Conservation (phyloP, 2,329 filamentous ascomycete genomes). For the Cercospora sp. region DNA sequence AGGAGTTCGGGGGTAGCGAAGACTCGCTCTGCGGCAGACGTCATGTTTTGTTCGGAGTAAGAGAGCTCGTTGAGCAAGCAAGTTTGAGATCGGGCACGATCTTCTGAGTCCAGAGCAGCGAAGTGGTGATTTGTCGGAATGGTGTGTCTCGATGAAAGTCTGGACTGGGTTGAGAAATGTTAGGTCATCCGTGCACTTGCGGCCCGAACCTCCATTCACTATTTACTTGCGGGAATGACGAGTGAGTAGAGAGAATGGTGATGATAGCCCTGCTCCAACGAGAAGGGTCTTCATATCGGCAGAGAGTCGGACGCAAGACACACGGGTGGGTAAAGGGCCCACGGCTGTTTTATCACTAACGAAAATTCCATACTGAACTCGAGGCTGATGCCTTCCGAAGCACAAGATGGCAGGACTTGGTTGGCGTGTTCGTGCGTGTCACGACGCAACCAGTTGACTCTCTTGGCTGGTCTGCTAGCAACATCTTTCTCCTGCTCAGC, state of each 20-base stretch:
- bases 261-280: neutral
- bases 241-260: neutral
- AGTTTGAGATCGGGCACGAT: no score
- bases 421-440: neutral
- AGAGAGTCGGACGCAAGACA: neutral
- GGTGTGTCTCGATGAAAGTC: neutral
- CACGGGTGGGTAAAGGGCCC: neutral
- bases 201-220: neutral
- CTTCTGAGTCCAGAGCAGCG: no score
- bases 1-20: no score
- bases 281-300: neutral
- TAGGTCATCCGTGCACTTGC: neutral
- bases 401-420: neutral
- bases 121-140: no score
- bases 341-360: neutral
- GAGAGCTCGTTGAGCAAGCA: no score
- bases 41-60: no score
- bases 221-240: neutral
- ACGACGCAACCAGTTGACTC: neutral
- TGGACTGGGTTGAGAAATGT: neutral
- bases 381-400: neutral
- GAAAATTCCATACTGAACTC: neutral
- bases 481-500: neutral
- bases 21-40: no score
- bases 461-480: neutral